Conservation (phyloP, 768 basidiomycete species). For the Trametes meyenii region DNA sequence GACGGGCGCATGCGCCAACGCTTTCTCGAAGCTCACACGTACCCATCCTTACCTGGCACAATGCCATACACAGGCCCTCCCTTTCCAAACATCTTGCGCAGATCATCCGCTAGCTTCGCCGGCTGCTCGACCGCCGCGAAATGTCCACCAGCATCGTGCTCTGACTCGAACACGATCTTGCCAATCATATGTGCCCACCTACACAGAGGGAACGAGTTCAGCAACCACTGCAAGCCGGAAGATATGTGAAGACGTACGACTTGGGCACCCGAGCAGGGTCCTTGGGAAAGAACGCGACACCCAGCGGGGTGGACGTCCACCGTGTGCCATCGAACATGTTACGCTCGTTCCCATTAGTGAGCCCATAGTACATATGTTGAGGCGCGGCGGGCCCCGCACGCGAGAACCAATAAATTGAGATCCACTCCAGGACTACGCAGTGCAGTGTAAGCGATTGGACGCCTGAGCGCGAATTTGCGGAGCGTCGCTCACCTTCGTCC, state of each 20-base stretch:
- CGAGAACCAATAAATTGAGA: slow-evolving; percentile 63
- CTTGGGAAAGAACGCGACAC: slow-evolving; percentile 36
- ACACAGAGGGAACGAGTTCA: not conserved
- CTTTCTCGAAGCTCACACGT: not conserved
- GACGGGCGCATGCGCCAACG: no score
- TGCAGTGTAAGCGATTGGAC: not conserved
- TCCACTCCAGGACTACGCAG: slow-evolving; percentile 56
- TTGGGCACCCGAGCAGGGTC: slow-evolving; percentile 28
- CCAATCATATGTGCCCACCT: slow-evolving; percentile 31
- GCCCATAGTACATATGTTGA: slow-evolving; percentile 61
- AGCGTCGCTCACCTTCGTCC: slow-evolving; percentile 46
- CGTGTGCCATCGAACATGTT: not conserved
- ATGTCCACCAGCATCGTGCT: slow-evolving; percentile 32
- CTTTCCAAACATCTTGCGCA: slow-evolving; percentile 34
- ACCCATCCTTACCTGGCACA: slow-evolving; percentile 7
- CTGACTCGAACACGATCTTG: slow-evolving; percentile 19
- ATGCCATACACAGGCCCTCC: slow-evolving; percentile 31
- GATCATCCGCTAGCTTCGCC: slow-evolving; percentile 27
- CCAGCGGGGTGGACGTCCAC: slow-evolving; percentile 30
- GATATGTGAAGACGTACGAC: slow-evolving; percentile 22
- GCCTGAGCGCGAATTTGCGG: no score
- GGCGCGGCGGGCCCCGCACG: slow-evolving; percentile 60
- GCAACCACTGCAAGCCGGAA: not conserved
- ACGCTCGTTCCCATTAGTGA: not conserved
- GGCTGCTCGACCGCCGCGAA: slow-evolving; percentile 34